A percentile compares a stretch with the other conserved stretches of the same genome.
These are phyloP conservation scores for Psilocybe sp. DNA, from an alignment of 768 basidiomycete genomes.

Conservation along the genomic window DNA sequence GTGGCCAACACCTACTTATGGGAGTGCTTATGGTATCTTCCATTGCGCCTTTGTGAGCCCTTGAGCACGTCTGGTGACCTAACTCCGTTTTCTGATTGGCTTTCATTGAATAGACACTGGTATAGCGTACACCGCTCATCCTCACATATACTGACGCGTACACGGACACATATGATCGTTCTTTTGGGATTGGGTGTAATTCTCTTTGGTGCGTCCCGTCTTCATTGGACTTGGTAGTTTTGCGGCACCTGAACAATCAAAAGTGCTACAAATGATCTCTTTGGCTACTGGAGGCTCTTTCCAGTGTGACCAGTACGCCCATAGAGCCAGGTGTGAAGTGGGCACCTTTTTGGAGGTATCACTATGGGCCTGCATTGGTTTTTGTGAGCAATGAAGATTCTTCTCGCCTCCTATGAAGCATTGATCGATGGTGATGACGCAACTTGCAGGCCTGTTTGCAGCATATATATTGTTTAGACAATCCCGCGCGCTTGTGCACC, in stretches of 20 bases:
- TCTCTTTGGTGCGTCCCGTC: conserved; percentile 1
- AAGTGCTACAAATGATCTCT: not conserved
- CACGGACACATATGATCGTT: conserved; percentile 9
- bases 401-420: not conserved
- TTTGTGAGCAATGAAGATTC: not conserved
- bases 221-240: not conserved
- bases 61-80: not conserved
- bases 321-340: not conserved
- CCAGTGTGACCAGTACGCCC: not conserved
- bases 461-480: conserved; percentile 12
- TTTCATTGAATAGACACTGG: conserved; percentile 13
- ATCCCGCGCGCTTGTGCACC: conserved; percentile 8
- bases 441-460: conserved; percentile 1
- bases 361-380: not conserved
- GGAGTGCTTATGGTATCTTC: too few relatives aligned
- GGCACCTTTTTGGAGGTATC: not conserved
- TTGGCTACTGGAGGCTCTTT: not conserved
- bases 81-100: not conserved
- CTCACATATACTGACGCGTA: conserved; percentile 10
- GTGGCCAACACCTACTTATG: too few relatives aligned
- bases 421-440: not conserved
- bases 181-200: conserved; percentile 4
- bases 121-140: conserved; percentile 16
- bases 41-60: conserved; percentile 5
- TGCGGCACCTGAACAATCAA: not conserved